Base-by-base conservation (phyloP, 106 monocot species). In the Allium sativum region DNA sequence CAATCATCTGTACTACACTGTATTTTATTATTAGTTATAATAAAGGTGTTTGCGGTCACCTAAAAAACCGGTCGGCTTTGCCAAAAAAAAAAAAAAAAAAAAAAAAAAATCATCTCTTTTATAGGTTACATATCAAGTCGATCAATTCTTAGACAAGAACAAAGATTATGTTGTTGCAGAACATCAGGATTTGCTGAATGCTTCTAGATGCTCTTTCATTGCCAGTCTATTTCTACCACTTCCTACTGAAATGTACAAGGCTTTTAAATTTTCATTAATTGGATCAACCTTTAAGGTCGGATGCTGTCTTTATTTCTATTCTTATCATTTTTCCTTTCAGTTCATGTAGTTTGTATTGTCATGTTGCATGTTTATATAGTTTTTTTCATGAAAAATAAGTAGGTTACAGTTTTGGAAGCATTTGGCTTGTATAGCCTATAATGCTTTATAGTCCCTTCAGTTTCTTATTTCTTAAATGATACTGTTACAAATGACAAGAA, bases 141-240 rank as follows among this genome's bases (percentile, higher is more conserved):
- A 92, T 59, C 56, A 80, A 7, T 92, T 92, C 62, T 48, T 92
- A 45, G 91, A 92, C 69, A 92, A 92, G 72, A 92, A 92, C 62
- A 92, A 92, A 80, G 91, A 92, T 72, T 92, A 92, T 78, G 91
- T 92, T 18, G 86, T 92, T 14, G 85, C 86, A 61, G 91, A 92
- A 73, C 83, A 92, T 57, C 91, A 81, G 61, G 83, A 80, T 56
- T 73, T 92, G 40, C 43, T 92, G 55, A 71, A 71, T 76, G 86
- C 76, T 68, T 92, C 91, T 12, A 77, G 71, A 17, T 92, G 91
- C 50, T 59, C 75, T 42, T 92, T 92, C 66, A 86, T 92, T 7
- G 73, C 81, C 16, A 72, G 80, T 50, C 61, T 92, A 65, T 92
- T 92, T 71, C 86, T 86, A 51, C 73, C 85, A 21, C 86, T 83